Conservation (phyloP, 2,329 filamentous ascomycete species). For the Penicillium sumatraense region DNA sequence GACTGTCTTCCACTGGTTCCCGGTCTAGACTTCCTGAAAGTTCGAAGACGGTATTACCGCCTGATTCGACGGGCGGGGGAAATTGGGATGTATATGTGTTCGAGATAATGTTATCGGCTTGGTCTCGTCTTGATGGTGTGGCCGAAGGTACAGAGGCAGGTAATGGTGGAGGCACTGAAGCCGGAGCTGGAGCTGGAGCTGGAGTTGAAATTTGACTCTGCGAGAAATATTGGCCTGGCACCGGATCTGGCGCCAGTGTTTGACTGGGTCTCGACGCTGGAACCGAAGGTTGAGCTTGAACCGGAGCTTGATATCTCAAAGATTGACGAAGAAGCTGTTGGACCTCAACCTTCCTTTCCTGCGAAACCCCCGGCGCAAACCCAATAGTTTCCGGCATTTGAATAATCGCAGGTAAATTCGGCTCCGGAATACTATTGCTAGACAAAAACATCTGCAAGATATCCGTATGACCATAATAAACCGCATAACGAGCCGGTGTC, state of each 20-base stretch:
- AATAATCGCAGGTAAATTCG: slow-evolving; percentile 18
- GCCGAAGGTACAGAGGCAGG: too few species aligned
- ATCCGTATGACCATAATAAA: slow-evolving; percentile 41
- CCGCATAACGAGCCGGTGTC: slow-evolving; percentile 44
- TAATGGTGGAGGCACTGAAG: not conserved
- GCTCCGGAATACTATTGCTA: slow-evolving; percentile 19
- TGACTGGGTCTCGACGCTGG: too few species aligned
- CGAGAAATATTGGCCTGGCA: too few species aligned
- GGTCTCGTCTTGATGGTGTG: not conserved
- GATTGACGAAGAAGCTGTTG: not conserved
- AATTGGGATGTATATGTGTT: not conserved
- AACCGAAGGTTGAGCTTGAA: not conserved
- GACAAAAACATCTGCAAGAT: slow-evolving; percentile 39
- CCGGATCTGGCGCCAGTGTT: not conserved
- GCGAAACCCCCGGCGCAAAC: slow-evolving; percentile 30
- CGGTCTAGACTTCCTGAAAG: not conserved
- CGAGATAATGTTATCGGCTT: not conserved
- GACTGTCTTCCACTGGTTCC: not conserved
- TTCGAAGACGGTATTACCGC: not conserved
- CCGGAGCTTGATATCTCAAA: not conserved
- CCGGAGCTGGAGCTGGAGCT: not conserved
- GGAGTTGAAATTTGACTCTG: not conserved
- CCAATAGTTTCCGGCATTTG: slow-evolving; percentile 27
- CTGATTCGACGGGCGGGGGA: not conserved
- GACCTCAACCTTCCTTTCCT: slow-evolving; percentile 19